phyloP scores from a whole-genome alignment of 139 green algal species.

The Desmodesmus armatus region DNA sequence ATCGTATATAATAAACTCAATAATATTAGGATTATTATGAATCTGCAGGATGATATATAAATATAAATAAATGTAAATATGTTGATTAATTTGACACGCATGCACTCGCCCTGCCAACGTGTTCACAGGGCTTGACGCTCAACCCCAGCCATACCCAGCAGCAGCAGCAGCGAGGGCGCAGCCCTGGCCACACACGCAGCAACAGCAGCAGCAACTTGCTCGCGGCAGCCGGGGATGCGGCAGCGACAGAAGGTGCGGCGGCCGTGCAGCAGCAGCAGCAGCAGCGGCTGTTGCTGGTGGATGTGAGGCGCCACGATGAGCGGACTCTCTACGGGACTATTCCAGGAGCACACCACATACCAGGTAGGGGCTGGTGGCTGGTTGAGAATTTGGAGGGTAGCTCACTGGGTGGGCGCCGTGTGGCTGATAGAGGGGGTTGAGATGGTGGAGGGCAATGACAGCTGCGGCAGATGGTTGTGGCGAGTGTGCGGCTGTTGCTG shows the following conservation, averaged over 20 bases:
- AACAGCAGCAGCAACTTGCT: not conserved
- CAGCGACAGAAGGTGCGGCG: not conserved
- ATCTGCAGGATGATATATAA: too few species aligned
- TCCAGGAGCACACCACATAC: slow-evolving; percentile 56
- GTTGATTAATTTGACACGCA: too few species aligned
- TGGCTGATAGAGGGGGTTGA: too few species aligned
- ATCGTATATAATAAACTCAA: too few species aligned
- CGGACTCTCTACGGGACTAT: slow-evolving; percentile 81
- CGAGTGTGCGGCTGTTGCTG: not conserved
- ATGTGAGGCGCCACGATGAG: slow-evolving; percentile 84
- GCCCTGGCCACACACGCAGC: not conserved
- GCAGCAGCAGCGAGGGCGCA: not conserved
- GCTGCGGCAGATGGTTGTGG: not conserved
- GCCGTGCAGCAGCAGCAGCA: not conserved
- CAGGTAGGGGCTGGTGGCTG: slow-evolving; percentile 28
- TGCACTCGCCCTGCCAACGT: too few species aligned
- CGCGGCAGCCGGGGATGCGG: not conserved
- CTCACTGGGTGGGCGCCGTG: too few species aligned
- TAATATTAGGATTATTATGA: too few species aligned
- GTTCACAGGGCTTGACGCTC: too few species aligned
- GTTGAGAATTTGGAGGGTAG: not conserved
- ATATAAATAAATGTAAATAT: too few species aligned
- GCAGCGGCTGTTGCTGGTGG: slow-evolving; percentile 47
- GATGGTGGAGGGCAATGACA: too few species aligned
- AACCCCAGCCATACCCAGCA: not conserved